Base-by-base conservation (phyloP, 768 basidiomycete species). In the Podaxis sp. region DNA sequence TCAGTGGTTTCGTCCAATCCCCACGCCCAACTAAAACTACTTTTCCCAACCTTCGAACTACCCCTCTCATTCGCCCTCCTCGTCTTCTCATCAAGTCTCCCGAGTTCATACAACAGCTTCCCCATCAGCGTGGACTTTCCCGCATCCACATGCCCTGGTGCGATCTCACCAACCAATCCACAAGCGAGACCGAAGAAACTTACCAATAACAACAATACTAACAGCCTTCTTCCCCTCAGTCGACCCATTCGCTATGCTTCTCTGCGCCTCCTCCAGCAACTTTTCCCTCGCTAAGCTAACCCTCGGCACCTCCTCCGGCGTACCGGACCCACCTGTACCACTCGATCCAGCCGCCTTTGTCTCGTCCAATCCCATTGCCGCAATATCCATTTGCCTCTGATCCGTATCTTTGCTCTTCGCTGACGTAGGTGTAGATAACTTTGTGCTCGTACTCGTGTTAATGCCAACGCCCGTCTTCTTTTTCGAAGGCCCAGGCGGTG, bases 51-150 rank as follows among this genome's bases (percentile, higher is more conserved):
- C 73, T 91, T 95, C 63, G 80, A 87, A 66, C 94, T 96, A 39
- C 91, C 95, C 64, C 95, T 80, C 74, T 98, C 95, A 70, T 96
- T 98, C 12, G 88, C 86, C 42, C 84, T 76, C 59, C 88, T 85
- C 15, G 87, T 88, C 75, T 93, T 95, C 69, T 99, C 95, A 64
- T 92, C 90, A 54, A 98, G 72, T 67, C 84, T 82, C 13, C 97
- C 97, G 1, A 96, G 82, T 66, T 99, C 97, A 73, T 98, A 98
- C 57, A 99, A 70, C 63, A 99, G 70, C 60, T 96, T 82, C 1
- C 97, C 97, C 94, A 99, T 98, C 28, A 99, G 77, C 1, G 97
- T 99, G 4, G 95, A 97, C 75, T 99, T 99, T 26, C 97, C 97
- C 17, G 97, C 97, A 76, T 99, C 97, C 64, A 99, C 97, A 70